Conservation (phyloP, 1,284 basidiomycete species). For the Rhodotorula sp. region DNA sequence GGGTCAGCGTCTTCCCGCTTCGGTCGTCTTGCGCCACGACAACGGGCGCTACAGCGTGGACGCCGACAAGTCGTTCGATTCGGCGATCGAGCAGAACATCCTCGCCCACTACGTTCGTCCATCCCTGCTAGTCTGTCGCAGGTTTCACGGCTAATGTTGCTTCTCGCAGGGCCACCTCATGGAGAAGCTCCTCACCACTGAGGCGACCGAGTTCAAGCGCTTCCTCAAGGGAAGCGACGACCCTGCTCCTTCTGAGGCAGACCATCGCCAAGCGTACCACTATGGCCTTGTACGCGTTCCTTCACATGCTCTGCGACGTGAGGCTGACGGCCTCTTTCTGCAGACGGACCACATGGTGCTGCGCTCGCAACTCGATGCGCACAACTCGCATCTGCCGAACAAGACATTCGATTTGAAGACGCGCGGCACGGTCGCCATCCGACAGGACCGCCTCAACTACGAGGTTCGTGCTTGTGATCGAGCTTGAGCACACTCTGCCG, state of each 20-base stretch:
- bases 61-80: slow-evolving; percentile 60
- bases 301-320: neutral
- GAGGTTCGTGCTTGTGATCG: slow-evolving; percentile 46
- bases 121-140: too few relatives aligned
- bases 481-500: neutral
- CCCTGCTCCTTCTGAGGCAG: slow-evolving; percentile 49
- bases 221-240: slow-evolving; percentile 59
- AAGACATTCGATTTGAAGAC: slow-evolving; percentile 98
- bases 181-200: slow-evolving; percentile 81
- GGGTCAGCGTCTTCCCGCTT: slow-evolving; percentile 76
- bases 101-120: slow-evolving; percentile 32
- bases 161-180: slow-evolving; percentile 72
- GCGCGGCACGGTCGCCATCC: slow-evolving; percentile 78
- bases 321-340: neutral
- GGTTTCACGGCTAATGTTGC: neutral
- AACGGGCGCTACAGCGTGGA: slow-evolving; percentile 76
- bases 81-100: slow-evolving; percentile 65
- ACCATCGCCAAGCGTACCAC: slow-evolving; percentile 66
- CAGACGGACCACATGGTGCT: slow-evolving; percentile 78
- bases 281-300: slow-evolving; percentile 69
- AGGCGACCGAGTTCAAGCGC: slow-evolving; percentile 65
- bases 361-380: slow-evolving; percentile 92
- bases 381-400: slow-evolving; percentile 75
- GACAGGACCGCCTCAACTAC: slow-evolving; percentile 83
- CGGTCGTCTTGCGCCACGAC: slow-evolving; percentile 63